phyloP scores from a whole-genome alignment of 108 stramenopile genomes.

The Discostella stelligeroides region DNA sequence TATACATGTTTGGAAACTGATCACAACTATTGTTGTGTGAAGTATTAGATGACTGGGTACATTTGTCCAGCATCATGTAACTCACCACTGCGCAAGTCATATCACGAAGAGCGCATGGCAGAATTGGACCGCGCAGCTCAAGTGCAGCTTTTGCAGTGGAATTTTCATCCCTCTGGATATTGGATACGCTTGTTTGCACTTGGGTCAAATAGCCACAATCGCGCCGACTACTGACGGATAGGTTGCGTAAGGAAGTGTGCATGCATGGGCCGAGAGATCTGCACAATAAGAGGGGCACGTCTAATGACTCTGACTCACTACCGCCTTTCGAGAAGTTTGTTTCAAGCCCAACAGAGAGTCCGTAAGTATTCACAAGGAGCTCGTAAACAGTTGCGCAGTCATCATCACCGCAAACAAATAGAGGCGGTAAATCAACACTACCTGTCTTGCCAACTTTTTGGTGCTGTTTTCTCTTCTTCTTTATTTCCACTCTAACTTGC shows the following conservation, averaged over 20 bases:
- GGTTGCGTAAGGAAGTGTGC: constrained; percentile 48
- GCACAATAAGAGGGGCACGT: constrained; percentile 65
- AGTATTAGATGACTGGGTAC: neutral
- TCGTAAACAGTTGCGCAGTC: constrained; percentile 66
- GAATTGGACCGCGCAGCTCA: constrained; percentile 55
- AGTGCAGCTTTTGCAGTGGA: constrained; percentile 24
- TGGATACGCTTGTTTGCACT: constrained; percentile 2
- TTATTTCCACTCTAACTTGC: constrained; percentile 33
- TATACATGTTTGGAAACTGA: neutral
- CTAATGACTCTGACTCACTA: constrained; percentile 4
- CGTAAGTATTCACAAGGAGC: constrained; percentile 59
- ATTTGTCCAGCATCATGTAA: constrained; percentile 25
- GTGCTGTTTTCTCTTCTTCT: constrained; percentile 16
- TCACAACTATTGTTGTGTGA: constrained; percentile 6
- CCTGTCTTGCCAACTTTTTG: neutral
- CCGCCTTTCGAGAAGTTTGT: neutral
- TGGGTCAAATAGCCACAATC: constrained; percentile 40
- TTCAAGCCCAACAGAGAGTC: constrained; percentile 24
- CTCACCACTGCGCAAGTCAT: constrained; percentile 41
- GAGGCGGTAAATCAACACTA: constrained; percentile 19
- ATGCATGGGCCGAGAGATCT: constrained; percentile 59
- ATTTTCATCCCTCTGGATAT: neutral
- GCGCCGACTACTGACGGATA: constrained; percentile 35
- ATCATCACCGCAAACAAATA: constrained; percentile 57
- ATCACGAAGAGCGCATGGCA: constrained; percentile 65